Evolutionary conservation across 257 asterid genomes (phyloP).

Genomic region (Gynochthodes officinalis): DNA sequence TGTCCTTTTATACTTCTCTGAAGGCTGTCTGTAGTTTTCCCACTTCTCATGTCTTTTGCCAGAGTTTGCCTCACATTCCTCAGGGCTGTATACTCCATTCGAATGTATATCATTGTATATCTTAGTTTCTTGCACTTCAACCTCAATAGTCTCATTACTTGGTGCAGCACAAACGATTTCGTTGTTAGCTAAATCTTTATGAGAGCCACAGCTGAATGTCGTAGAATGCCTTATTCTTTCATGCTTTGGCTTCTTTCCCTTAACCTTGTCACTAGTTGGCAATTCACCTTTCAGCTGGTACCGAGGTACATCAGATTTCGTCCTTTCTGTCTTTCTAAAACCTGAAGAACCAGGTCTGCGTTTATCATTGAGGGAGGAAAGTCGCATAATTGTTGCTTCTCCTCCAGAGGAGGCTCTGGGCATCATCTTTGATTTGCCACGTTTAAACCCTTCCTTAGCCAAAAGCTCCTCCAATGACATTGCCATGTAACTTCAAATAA

Average conservation of each 20-base stretch:
- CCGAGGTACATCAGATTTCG: slow-evolving; percentile 54
- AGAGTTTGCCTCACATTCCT: slow-evolving; percentile 24
- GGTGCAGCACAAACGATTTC: slow-evolving; percentile 24
- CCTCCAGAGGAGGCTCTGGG: slow-evolving; percentile 41
- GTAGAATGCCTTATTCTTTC: slow-evolving; percentile 29
- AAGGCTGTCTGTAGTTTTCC: slow-evolving; percentile 12
- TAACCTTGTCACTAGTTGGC: slow-evolving; percentile 30
- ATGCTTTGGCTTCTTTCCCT: slow-evolving; percentile 27
- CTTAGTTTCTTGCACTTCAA: slow-evolving; percentile 22
- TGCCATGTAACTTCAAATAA: slow-evolving; percentile 34
- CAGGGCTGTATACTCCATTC: slow-evolving; percentile 34
- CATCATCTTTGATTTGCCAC: slow-evolving; percentile 43
- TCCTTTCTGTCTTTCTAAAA: slow-evolving; percentile 38
- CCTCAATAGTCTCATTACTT: slow-evolving; percentile 52
- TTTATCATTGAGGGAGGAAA: slow-evolving; percentile 19
- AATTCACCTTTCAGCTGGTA: slow-evolving; percentile 17
- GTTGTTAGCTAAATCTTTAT: slow-evolving; percentile 17
- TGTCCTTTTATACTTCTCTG: slow-evolving; percentile 12
- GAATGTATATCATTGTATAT: slow-evolving; percentile 32
- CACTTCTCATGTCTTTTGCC: slow-evolving; percentile 19
- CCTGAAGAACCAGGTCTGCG: slow-evolving; percentile 30
- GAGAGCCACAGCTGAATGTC: slow-evolving; percentile 27
- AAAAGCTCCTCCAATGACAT: slow-evolving; percentile 77
- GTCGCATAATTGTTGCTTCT: slow-evolving; percentile 31
- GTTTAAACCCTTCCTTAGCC: slow-evolving; percentile 62